Evolutionary conservation across 1,284 basidiomycete genomes (phyloP), one percentile per base, ranked within the genome.

Genomic region (Anthracocystis walkeri): DNA sequence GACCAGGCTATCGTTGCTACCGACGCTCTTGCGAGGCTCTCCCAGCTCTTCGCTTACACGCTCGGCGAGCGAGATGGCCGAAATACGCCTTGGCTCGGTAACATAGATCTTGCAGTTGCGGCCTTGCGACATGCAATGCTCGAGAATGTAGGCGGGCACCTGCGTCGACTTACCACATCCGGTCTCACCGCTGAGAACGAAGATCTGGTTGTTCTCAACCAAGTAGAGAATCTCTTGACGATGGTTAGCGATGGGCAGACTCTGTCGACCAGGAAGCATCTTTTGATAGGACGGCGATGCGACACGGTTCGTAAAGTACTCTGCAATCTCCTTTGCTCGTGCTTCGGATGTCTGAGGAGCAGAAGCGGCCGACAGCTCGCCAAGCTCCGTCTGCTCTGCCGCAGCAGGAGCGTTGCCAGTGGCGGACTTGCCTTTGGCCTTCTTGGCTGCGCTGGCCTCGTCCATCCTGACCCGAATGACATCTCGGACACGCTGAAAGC

Each of bases 161-260:
- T 99, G 97, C 0, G 97, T 99, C 1, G 95, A 97, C 87, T 99
- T 99, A 16, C 96, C 97, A 81, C 95, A 99, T 78, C 97, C 97
- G 5, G 97, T 99, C 87, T 99, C 97, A 48, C 97, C 97, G 80
- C 94, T 96, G 0, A 99, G 88, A 0, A 99, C 95, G 42, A 98
- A 88, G 18, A 97, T 90, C 82, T 97, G 95, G 6, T 91, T 91
- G n/a, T 87, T 86, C 51, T 92, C 91, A 49, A 99, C 87, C 0
- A 89, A 89, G 6, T 90, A 87, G 21, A 93, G 87, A 58, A 99
- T 97, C 50, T 90, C 86, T 4, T 92, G 85, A 31, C 94, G 90
- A 86, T 94, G 95, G 18, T 89, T 87, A 12, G 95, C 93, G 79
- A 99, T 99, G 0, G 97, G 97, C 2, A 99, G 87, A 12, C 86